These are phyloP conservation scores for Irpex sp. DNA, from an alignment of 1,284 basidiomycete species.

Conservation along the genomic window DNA sequence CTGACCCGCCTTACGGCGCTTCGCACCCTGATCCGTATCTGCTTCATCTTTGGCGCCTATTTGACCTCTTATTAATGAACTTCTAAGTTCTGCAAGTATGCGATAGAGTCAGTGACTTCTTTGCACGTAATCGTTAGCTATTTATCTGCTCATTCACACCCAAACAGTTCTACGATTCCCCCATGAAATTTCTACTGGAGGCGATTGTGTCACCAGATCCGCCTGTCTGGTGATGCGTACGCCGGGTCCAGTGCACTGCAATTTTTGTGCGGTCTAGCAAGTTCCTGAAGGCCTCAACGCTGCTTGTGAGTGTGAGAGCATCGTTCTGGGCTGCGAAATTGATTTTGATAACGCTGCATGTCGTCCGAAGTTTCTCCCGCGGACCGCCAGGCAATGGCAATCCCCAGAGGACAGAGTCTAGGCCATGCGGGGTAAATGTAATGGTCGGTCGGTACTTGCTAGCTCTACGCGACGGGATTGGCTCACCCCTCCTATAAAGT, in stretches of 20 bases:
- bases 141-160: too few relatives aligned
- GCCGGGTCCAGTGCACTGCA: neutral
- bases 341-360: neutral
- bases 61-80: neutral
- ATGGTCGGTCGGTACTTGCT: constrained; percentile 13
- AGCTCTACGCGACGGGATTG: neutral
- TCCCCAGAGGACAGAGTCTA: neutral
- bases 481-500: constrained; percentile 9
- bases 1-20: neutral
- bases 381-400: constrained; percentile 4
- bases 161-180: too few relatives aligned
- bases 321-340: neutral
- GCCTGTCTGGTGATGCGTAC: neutral
- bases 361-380: constrained; percentile 6
- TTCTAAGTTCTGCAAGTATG: neutral
- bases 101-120: neutral
- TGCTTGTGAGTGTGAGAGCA: neutral
- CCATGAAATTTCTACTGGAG: too few relatives aligned
- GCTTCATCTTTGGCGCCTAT: too few relatives aligned
- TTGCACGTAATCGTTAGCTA: too few relatives aligned
- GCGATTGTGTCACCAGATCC: neutral
- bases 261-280: neutral
- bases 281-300: neutral
- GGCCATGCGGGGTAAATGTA: constrained; percentile 6
- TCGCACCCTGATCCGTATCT: too few relatives aligned